These are phyloP conservation scores for Pseudopyricularia javanii DNA, from an alignment of 2,329 filamentous ascomycete species.

Conservation along the genomic window DNA sequence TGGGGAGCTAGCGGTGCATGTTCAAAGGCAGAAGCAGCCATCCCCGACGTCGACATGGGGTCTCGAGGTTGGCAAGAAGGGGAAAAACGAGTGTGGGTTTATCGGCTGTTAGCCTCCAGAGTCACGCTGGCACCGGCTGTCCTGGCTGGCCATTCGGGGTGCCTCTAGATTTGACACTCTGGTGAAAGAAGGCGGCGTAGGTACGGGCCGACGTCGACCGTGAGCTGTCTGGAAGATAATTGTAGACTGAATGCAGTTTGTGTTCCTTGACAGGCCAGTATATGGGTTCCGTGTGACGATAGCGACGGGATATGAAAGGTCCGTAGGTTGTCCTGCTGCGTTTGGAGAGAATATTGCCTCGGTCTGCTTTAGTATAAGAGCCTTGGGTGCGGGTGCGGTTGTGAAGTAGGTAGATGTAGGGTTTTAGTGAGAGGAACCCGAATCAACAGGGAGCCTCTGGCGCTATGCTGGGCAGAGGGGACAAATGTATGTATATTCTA, in stretches of 20 bases:
- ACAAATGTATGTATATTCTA: background rate
- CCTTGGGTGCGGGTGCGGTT: background rate
- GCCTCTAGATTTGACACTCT: background rate
- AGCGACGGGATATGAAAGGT: no score
- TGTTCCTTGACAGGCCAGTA: no score
- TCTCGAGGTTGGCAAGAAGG: background rate
- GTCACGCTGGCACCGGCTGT: background rate
- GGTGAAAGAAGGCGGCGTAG: background rate
- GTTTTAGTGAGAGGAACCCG: background rate
- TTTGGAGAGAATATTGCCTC: no score
- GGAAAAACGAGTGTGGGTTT: background rate
- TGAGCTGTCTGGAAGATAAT: no score
- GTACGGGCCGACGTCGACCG: background rate
- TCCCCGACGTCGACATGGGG: slow-evolving; percentile 11
- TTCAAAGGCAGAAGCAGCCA: slow-evolving; percentile 26
- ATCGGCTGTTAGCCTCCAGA: background rate
- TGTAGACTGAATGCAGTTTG: no score
- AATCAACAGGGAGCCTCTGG: background rate
- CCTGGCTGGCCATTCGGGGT: background rate
- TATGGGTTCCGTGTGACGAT: no score
- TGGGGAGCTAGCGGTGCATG: slow-evolving; percentile 28
- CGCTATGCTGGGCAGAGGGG: background rate
- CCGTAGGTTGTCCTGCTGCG: no score
- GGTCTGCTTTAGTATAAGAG: no score
- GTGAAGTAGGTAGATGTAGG: background rate